Evolutionary conservation across 1,284 basidiomycete genomes (phyloP).

Genomic region (Marasmius oreades): DNA sequence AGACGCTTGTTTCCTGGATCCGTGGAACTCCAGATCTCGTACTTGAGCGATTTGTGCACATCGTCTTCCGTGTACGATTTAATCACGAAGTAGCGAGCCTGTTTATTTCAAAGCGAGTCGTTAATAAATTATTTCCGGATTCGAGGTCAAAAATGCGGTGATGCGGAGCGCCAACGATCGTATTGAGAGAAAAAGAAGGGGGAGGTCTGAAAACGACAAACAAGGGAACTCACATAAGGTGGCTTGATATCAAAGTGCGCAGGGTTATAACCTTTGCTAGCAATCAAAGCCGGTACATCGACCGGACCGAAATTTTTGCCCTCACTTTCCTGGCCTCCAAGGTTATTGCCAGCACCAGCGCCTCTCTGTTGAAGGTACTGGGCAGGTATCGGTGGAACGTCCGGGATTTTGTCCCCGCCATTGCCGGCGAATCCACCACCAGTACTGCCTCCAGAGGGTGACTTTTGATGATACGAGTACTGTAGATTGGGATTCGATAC

Average conservation of each 20-base stretch:
- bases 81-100: slow-evolving; percentile 95
- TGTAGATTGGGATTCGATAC: slow-evolving; percentile 69
- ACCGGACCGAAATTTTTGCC: slow-evolving; percentile 37
- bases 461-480: slow-evolving; percentile 54
- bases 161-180: no score
- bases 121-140: no score
- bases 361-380: slow-evolving; percentile 62
- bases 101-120: neutral
- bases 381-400: slow-evolving; percentile 64
- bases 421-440: slow-evolving; percentile 21
- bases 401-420: slow-evolving; percentile 44
- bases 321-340: slow-evolving; percentile 3
- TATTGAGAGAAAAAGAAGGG: neutral
- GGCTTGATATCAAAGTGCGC: slow-evolving; percentile 81
- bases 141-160: no score
- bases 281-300: slow-evolving; percentile 84
- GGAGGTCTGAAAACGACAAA: neutral
- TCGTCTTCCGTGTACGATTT: slow-evolving; percentile 98
- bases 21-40: slow-evolving; percentile 96
- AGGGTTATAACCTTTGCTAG: slow-evolving; percentile 90
- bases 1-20: slow-evolving; percentile 94
- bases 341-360: neutral
- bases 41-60: slow-evolving; percentile 94
- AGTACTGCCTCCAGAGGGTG: slow-evolving; percentile 29
- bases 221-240: slow-evolving; percentile 51